phyloP scores from a whole-genome alignment of 2,329 filamentous ascomycete genomes.

The Colletotrichum plurivorum region DNA sequence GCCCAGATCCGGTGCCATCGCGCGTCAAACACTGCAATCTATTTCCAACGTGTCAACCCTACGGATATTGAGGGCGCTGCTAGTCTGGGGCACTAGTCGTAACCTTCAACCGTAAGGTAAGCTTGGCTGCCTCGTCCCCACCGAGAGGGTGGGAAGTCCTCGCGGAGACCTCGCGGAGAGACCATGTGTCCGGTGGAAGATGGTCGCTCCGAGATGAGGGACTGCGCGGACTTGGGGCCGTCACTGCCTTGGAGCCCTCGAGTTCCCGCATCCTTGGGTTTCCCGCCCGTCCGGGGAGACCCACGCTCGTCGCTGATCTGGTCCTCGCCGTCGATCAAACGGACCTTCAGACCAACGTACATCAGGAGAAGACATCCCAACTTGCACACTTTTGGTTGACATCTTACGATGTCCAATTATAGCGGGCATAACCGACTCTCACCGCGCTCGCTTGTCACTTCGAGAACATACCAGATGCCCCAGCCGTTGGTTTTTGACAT shows the following conservation, averaged over 20 bases:
- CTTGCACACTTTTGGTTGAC: background rate
- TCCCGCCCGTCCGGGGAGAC: slow-evolving; percentile 31
- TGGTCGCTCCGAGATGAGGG: slow-evolving; percentile 38
- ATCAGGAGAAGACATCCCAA: slow-evolving; percentile 13
- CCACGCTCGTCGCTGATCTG: slow-evolving; percentile 25
- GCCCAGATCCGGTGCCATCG: slow-evolving; percentile 17
- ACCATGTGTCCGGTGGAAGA: slow-evolving; percentile 29
- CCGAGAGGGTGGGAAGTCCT: background rate
- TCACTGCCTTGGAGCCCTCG: slow-evolving; percentile 12
- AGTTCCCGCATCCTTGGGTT: slow-evolving; percentile 14
- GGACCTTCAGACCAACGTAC: slow-evolving; percentile 30
- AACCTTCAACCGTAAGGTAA: slow-evolving; percentile 30
- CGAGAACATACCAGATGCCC: slow-evolving; percentile 10
- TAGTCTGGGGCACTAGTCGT: slow-evolving; percentile 31
- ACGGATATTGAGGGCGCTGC: slow-evolving; percentile 34
- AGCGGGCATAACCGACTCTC: slow-evolving; percentile 26
- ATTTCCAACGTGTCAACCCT: slow-evolving; percentile 38
- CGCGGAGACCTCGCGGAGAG: background rate
- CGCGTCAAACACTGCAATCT: slow-evolving; percentile 33
- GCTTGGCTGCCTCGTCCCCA: slow-evolving; percentile 30
- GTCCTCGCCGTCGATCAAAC: slow-evolving; percentile 39
- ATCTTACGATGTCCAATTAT: slow-evolving; percentile 36
- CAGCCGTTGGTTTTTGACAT: background rate
- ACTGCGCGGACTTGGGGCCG: slow-evolving; percentile 13
- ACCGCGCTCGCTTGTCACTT: slow-evolving; percentile 17